Percentiles rank a stretch among this genome's conserved stretches.
Conservation (phyloP, 106 monocot genomes). For the Dioscorea zingiberensis region DNA sequence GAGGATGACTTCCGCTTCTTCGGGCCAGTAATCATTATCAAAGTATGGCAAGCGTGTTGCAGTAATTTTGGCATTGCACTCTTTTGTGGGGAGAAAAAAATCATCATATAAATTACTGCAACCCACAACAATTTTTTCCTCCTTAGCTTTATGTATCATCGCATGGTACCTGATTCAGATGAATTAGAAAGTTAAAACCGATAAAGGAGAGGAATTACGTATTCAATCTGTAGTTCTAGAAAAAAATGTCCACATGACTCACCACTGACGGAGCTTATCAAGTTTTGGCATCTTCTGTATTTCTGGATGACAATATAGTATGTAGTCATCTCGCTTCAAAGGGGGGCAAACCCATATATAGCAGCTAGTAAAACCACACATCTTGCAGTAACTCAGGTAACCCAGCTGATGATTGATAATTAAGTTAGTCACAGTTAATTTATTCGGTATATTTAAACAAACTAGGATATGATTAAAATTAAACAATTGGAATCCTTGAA, state of each 20-base stretch:
- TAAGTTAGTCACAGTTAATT: background rate
- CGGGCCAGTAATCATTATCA: constrained; percentile 93
- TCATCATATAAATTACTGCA: constrained; percentile 72
- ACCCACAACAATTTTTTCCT: constrained; percentile 61
- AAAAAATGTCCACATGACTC: constrained; percentile 6
- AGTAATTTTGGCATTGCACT: constrained; percentile 65
- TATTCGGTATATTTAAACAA: background rate
- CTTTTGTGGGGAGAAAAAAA: constrained; percentile 49
- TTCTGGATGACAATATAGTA: constrained; percentile 76
- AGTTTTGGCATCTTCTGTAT: constrained; percentile 68
- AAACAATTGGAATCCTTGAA: background rate
- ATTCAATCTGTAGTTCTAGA: background rate
- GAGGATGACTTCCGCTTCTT: constrained; percentile 64
- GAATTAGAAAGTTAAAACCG: background rate
- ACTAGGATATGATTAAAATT: background rate
- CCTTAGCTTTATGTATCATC: constrained; percentile 64
- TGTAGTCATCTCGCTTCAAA: constrained; percentile 57
- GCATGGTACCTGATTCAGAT: constrained; percentile 46
- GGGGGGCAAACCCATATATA: constrained; percentile 80
- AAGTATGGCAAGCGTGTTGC: constrained; percentile 85
- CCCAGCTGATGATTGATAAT: constrained; percentile 36
- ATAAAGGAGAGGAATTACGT: background rate
- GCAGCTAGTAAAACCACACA: constrained; percentile 57
- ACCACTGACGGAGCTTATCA: constrained; percentile 76
- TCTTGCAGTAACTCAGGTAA: constrained; percentile 76